A percentile compares a stretch with the other conserved stretches of the same genome.
Conservation (phyloP, 345 rosid species). For the Salix brachista region DNA sequence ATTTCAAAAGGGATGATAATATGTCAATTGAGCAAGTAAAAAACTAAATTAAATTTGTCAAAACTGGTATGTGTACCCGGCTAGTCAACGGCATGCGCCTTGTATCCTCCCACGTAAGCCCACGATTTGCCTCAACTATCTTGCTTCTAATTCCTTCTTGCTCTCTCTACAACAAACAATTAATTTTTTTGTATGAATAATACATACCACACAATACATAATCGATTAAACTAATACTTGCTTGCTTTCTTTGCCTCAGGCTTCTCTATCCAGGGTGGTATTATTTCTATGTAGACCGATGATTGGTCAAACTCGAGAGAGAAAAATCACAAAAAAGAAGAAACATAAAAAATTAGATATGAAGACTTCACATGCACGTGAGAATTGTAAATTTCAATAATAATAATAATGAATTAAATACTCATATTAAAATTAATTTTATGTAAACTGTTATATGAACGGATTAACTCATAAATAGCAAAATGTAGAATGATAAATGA, state of each 20-base stretch:
- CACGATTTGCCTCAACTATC: conserved; percentile 45
- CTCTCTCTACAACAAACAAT: conserved; percentile 46
- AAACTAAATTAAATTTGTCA: neutral
- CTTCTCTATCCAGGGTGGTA: neutral
- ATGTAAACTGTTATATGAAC: too few relatives aligned
- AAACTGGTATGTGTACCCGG: conserved; percentile 41
- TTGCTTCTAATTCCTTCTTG: conserved; percentile 52
- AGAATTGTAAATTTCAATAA: too few relatives aligned
- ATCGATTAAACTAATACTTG: neutral
- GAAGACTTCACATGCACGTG: too few relatives aligned
- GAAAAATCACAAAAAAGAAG: neutral
- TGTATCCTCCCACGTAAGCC: conserved; percentile 86
- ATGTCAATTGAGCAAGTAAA: neutral
- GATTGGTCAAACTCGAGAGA: neutral
- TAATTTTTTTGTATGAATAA: neutral
- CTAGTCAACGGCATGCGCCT: conserved; percentile 78
- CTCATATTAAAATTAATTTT: too few relatives aligned
- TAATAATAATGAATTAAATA: too few relatives aligned
- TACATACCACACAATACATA: neutral
- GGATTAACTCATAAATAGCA: neutral
- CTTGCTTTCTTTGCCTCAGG: neutral
- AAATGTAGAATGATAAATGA: neutral
- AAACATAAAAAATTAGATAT: neutral
- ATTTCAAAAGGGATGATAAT: neutral
- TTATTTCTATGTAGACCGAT: neutral